These are phyloP conservation scores for Teratosphaeriaceae sp. DNA, from an alignment of 2,329 filamentous ascomycete species.

Conservation along the genomic window DNA sequence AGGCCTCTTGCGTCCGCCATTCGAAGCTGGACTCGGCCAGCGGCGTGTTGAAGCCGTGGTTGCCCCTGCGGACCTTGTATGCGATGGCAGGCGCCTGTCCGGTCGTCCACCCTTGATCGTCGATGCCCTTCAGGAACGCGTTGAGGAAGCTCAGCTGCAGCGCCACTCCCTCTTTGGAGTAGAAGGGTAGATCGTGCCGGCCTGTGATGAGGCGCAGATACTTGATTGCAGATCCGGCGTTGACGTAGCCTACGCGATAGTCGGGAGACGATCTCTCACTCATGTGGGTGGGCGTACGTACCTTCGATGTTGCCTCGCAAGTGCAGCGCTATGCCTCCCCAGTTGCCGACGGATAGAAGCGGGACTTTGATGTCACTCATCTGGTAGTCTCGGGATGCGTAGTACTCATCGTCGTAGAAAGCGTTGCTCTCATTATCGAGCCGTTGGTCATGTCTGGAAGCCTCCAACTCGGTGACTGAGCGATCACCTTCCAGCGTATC, in stretches of 20 bases:
- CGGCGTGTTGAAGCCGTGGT: slow-evolving; percentile 60
- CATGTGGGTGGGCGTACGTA: neutral
- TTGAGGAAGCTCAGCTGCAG: slow-evolving; percentile 62
- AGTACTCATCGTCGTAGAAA: slow-evolving; percentile 58
- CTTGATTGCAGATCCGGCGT: slow-evolving; percentile 59
- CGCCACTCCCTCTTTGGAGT: slow-evolving; percentile 61
- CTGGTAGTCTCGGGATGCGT: slow-evolving; percentile 58
- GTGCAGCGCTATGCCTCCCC: slow-evolving; percentile 64
- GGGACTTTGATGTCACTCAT: slow-evolving; percentile 61
- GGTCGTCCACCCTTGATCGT: slow-evolving; percentile 53
- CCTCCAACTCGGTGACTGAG: slow-evolving; percentile 43
- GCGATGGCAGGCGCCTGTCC: slow-evolving; percentile 56
- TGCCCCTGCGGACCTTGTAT: slow-evolving; percentile 56
- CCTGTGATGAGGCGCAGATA: slow-evolving; percentile 64
- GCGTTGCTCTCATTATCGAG: slow-evolving; percentile 42
- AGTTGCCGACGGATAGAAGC: slow-evolving; percentile 60
- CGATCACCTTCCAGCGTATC: slow-evolving; percentile 54
- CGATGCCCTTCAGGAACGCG: slow-evolving; percentile 62
- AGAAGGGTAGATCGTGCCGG: slow-evolving; percentile 65
- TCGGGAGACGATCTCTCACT: neutral
- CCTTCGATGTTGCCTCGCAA: slow-evolving; percentile 59
- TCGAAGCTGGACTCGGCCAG: slow-evolving; percentile 50
- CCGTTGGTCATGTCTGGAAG: slow-evolving; percentile 37
- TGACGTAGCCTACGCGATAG: slow-evolving; percentile 44
- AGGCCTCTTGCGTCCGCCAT: slow-evolving; percentile 48